A percentile compares a stretch with the other conserved stretches of the same genome.
Evolutionary conservation across 208 protist genomes (phyloP).

Genomic region (Leishmania mexicana): DNA sequence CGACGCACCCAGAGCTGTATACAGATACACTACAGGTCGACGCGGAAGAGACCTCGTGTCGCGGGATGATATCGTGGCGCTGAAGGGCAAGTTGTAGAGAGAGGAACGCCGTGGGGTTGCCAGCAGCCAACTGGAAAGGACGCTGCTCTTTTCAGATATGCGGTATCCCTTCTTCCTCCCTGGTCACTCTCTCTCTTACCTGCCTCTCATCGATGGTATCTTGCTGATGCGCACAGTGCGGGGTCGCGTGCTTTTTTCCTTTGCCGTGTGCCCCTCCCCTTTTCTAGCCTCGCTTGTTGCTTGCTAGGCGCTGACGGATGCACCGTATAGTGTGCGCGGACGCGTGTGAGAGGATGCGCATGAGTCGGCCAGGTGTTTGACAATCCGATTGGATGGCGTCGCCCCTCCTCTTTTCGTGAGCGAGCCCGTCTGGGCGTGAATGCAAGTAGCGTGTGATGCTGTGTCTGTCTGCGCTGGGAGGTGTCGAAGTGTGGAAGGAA

Average conservation of each 20-base stretch:
- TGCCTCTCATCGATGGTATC: neutral
- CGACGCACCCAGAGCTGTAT: neutral
- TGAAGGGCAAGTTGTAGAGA: neutral
- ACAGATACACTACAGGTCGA: neutral
- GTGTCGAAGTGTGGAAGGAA: neutral
- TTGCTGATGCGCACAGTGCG: neutral
- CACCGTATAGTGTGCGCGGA: neutral
- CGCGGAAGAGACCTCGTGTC: neutral
- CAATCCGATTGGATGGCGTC: neutral
- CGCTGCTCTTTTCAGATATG: neutral
- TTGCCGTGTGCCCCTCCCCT: neutral
- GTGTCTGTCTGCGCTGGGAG: neutral
- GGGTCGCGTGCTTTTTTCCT: neutral
- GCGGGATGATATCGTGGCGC: neutral
- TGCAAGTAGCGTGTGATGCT: neutral
- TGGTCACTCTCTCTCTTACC: neutral
- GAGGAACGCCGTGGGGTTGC: neutral
- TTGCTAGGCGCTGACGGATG: neutral
- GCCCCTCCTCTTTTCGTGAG: neutral
- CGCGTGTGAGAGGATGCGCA: neutral
- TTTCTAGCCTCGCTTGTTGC: neutral
- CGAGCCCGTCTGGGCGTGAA: neutral
- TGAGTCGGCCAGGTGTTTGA: neutral
- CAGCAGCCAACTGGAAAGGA: slow-evolving; percentile 1
- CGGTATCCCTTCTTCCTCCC: neutral